Conservation (phyloP, 2,329 filamentous ascomycete genomes). For the Raffaelea arxii region DNA sequence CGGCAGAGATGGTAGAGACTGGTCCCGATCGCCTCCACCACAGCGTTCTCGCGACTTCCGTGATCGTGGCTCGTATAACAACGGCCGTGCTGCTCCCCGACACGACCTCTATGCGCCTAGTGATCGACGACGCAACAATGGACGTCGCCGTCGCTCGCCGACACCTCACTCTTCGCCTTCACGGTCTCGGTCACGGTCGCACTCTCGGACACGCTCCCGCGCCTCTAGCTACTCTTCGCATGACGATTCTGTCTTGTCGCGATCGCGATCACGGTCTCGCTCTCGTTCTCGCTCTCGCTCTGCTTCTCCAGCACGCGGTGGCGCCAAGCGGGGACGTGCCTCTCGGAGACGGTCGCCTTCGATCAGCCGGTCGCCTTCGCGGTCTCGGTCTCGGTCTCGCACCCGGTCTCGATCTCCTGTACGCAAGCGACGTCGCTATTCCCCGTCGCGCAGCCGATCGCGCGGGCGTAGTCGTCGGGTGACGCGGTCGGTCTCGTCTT, state of each 20-base stretch:
- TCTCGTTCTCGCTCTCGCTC: slow-evolving; percentile 8
- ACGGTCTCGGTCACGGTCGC: slow-evolving; percentile 23
- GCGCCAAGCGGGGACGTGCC: neutral
- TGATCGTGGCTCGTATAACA: slow-evolving; percentile 32
- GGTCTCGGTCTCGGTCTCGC: too few species aligned
- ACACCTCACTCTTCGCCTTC: slow-evolving; percentile 22
- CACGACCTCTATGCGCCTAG: slow-evolving; percentile 46
- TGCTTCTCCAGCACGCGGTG: slow-evolving; percentile 4
- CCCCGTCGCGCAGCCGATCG: slow-evolving; percentile 38
- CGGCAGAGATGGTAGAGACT: slow-evolving; percentile 30
- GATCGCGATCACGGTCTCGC: slow-evolving; percentile 25
- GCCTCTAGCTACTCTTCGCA: too few species aligned
- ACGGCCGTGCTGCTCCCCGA: slow-evolving; percentile 15
- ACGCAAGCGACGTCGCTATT: slow-evolving; percentile 41
- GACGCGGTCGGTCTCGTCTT: slow-evolving; percentile 26
- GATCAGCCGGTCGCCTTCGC: slow-evolving; percentile 14
- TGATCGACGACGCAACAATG: slow-evolving; percentile 30
- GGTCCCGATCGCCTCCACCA: slow-evolving; percentile 37
- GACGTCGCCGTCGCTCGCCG: slow-evolving; percentile 30
- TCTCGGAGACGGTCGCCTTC: slow-evolving; percentile 26
- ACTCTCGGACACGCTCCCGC: too few species aligned
- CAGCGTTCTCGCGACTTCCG: slow-evolving; percentile 26
- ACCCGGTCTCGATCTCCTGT: too few species aligned
- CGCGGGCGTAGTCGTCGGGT: slow-evolving; percentile 27
- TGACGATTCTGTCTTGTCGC: slow-evolving; percentile 8